phyloP scores from a whole-genome alignment of 352 stramenopile genomes.

The Thraustochytrium striatum region DNA sequence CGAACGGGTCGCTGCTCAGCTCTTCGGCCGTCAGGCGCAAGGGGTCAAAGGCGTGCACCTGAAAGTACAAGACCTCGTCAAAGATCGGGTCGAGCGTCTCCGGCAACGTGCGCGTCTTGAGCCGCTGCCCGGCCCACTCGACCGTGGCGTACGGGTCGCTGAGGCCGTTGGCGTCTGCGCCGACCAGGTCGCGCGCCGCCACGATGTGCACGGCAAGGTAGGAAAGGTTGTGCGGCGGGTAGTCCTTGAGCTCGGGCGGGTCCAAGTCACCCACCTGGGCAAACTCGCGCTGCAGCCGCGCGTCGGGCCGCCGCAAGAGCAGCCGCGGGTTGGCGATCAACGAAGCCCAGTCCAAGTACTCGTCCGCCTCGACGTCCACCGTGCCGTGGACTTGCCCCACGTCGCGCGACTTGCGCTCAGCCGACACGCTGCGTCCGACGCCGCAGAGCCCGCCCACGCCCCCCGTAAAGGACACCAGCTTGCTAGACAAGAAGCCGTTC shows the following conservation, averaged over 20 bases:
- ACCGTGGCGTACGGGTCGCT: conserved; percentile 37
- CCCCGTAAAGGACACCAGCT: neutral
- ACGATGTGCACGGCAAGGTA: conserved; percentile 31
- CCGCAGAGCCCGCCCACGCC: neutral
- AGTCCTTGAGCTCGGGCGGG: conserved; percentile 33
- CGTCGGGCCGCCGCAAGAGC: neutral
- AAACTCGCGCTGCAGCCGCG: conserved; percentile 41
- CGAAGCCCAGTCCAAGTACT: conserved; percentile 7
- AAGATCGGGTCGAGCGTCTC: conserved; percentile 33
- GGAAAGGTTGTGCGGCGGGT: conserved; percentile 21
- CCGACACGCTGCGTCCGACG: neutral
- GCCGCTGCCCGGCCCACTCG: conserved; percentile 25
- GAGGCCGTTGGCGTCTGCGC: conserved; percentile 31
- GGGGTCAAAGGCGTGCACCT: conserved; percentile 19
- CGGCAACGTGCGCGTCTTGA: neutral
- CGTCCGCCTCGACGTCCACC: conserved; percentile 1
- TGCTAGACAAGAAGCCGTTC: conserved; percentile 15
- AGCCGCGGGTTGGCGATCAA: neutral
- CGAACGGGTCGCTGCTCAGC: neutral
- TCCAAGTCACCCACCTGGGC: conserved; percentile 26
- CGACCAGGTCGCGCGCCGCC: conserved; percentile 10
- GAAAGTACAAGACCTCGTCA: conserved; percentile 42
- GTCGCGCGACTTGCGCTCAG: neutral
- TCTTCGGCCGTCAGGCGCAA: neutral
- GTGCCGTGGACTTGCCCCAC: neutral